Evolutionary conservation across 768 basidiomycete species (phyloP), one percentile per base, ranked within the genome.

Genomic region (Leccinum fibrillosum): DNA sequence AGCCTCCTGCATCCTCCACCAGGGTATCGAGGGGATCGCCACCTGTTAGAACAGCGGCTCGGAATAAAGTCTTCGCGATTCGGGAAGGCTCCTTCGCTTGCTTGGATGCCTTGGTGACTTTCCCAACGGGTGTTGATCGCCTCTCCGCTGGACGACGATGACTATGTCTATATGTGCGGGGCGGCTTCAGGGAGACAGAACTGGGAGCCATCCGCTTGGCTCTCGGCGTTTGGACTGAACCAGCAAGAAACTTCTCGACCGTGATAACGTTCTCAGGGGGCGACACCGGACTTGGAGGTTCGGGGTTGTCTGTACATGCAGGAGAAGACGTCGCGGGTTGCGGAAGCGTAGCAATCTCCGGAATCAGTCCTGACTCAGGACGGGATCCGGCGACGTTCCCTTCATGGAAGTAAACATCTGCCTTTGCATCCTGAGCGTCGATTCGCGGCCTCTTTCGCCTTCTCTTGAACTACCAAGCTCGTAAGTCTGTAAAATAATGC

Each of bases 31-130:
- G 45, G 15, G 70, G 68, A 56, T 72, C 64, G 10, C 62, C 72
- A 32, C 56, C 61, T 2, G 72, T 56, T 12, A 72, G 58, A 21
- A 72, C 59, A n/a, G 64, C 57, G 11, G 71, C 70, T n/a, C 70
- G 65, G 51, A 62, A 58, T 52, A 72, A 53, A 17, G 54, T 45
- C 44, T 58, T 55, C 37, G 64, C 56, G 2, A 64, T 44, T 34
- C 58, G 47, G 12, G 56, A 57, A 21, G 55, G 26, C 32, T 15
- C 48, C 23, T 19, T 53, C 17, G 42, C 19, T 42, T 21, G 52
- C 47, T 53, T 55, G 23, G 30, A 19, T 0, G 19, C 13, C 30
- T 52, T 54, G 25, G 3, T 2, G 1, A 34, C 45, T 23, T 51
- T 60, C 21, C 50, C 49, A 19, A 15, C 11, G 10, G 45, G n/a